Conservation (phyloP, 139 green algal species). For the Micractinium sp. region DNA sequence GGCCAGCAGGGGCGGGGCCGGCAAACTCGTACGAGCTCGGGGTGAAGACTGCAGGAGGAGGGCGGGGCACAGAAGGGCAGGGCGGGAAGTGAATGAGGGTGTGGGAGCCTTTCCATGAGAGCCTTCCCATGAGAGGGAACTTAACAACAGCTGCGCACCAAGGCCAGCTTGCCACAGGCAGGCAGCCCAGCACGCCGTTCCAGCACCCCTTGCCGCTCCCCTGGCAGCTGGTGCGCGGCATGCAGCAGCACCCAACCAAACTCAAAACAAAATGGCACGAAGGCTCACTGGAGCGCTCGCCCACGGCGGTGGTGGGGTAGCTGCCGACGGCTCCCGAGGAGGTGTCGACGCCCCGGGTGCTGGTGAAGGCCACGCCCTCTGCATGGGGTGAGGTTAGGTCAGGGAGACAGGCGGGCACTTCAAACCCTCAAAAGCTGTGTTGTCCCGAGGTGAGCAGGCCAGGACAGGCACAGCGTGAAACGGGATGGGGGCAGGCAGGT, state of each 20-base stretch:
- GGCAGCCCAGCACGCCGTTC: too few relatives aligned
- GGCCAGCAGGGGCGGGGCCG: background rate
- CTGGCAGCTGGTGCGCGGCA: too few relatives aligned
- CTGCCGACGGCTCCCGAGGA: background rate
- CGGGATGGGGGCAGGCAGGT: too few relatives aligned
- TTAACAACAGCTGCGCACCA: background rate
- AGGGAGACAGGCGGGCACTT: too few relatives aligned
- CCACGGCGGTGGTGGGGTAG: background rate
- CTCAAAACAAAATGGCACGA: background rate
- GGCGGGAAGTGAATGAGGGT: background rate
- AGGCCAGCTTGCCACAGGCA: too few relatives aligned
- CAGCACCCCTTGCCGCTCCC: too few relatives aligned
- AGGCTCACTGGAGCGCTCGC: background rate
- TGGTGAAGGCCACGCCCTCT: background rate
- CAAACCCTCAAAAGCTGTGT: too few relatives aligned
- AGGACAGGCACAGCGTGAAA: too few relatives aligned
- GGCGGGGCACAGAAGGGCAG: background rate
- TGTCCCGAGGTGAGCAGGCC: too few relatives aligned
- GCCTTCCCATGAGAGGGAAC: background rate
- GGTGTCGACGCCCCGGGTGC: background rate
- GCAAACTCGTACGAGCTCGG: constrained; percentile 9
- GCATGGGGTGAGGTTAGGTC: too few relatives aligned
- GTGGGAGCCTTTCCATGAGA: background rate
- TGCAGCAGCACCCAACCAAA: background rate
- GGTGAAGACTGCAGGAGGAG: constrained; percentile 3